Conservation (phyloP, 2,329 filamentous ascomycete species). For the Tolypocladium tundrense region DNA sequence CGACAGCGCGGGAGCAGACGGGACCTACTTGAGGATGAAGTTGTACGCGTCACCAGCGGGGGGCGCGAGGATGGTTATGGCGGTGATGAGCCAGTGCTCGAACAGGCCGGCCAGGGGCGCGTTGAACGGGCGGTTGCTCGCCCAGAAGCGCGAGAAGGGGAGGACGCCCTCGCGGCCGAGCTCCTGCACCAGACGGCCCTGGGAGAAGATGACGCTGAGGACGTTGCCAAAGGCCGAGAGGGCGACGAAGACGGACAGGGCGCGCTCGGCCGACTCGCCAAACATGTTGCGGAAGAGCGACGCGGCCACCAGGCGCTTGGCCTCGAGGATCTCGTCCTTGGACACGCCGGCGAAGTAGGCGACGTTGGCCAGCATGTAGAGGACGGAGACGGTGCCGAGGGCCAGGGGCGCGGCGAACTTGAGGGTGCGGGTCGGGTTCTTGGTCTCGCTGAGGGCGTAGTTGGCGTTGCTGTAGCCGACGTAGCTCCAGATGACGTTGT, state of each 20-base stretch:
- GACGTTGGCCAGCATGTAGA: constrained; percentile 59
- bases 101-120: constrained; percentile 51
- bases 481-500: constrained; percentile 64
- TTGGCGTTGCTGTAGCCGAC: constrained; percentile 61
- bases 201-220: constrained; percentile 57
- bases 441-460: constrained; percentile 55
- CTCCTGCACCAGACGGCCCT: constrained; percentile 56
- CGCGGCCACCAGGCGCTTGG: constrained; percentile 41
- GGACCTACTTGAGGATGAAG: constrained; percentile 45
- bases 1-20: neutral
- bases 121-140: constrained; percentile 54
- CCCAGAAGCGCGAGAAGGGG: constrained; percentile 52
- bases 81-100: constrained; percentile 53
- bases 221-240: constrained; percentile 60
- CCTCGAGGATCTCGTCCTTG: constrained; percentile 40
- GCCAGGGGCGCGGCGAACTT: constrained; percentile 55
- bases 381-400: constrained; percentile 43
- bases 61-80: constrained; percentile 56
- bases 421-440: constrained; percentile 53
- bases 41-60: constrained; percentile 59
- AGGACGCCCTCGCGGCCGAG: constrained; percentile 57
- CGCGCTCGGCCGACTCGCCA: constrained; percentile 42
- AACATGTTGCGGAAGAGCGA: constrained; percentile 47
- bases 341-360: constrained; percentile 54
- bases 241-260: constrained; percentile 55